Evolutionary conservation across 1,139 yeast species (phyloP).

Genomic region (Suhomyces chickasaworum): DNA sequence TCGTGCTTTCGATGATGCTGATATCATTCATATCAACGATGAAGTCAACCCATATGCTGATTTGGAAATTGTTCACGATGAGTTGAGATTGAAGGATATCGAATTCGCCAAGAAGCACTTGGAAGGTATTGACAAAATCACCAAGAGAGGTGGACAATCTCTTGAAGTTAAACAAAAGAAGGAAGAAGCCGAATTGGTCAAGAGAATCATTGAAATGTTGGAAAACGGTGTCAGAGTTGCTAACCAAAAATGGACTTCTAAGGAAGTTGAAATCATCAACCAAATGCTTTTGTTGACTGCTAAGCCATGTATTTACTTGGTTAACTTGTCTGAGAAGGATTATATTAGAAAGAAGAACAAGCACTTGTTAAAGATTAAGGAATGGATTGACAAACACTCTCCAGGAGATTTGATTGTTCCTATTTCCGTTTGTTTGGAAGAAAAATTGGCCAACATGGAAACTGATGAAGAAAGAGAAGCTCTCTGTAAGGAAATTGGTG

Average conservation of each 20-base stretch:
- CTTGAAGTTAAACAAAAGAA: conserved; percentile 92
- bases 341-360: conserved; percentile 97
- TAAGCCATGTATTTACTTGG: conserved; percentile 92
- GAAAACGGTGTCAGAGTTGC: conserved; percentile 90
- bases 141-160: conserved; percentile 94
- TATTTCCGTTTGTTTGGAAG: conserved; percentile 89
- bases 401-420: conserved; percentile 97
- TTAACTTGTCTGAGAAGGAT: conserved; percentile 92
- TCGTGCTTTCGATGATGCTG: conserved; percentile 97
- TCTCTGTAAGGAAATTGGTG: conserved; percentile 85
- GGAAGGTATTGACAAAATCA: conserved; percentile 82
- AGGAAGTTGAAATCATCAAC: conserved; percentile 90
- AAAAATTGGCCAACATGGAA: conserved; percentile 85
- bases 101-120: conserved; percentile 91
- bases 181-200: conserved; percentile 85
- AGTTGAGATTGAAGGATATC: conserved; percentile 93
- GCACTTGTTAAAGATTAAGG: conserved; percentile 85
- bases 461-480: conserved; percentile 89
- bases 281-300: conserved; percentile 88
- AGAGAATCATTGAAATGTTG: conserved; percentile 71
- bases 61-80: conserved; percentile 87
- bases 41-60: conserved; percentile 97
- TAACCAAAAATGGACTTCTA: conserved; percentile 83
- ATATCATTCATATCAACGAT: conserved; percentile 96
- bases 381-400: conserved; percentile 93